A percentile compares a stretch with the other conserved stretches of the same genome.
Evolutionary conservation across 768 basidiomycete species (phyloP).

Genomic region (Amanita pallidorosea): DNA sequence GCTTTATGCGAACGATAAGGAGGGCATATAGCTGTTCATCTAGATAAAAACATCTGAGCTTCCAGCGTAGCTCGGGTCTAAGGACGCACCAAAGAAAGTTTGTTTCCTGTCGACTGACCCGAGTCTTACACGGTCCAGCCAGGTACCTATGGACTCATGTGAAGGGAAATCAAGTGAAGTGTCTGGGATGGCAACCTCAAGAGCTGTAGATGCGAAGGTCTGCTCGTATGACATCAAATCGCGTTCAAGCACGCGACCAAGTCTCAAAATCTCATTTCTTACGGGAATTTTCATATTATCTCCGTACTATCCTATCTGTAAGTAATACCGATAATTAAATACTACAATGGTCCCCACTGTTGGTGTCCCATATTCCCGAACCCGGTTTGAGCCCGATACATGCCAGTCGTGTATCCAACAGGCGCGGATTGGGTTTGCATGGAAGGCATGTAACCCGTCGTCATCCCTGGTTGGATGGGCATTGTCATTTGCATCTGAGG

Average conservation of each 20-base stretch:
- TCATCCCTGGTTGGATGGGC: not conserved
- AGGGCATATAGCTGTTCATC: constrained; percentile 48
- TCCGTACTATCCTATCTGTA: too few species aligned
- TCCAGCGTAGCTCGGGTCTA: constrained; percentile 5
- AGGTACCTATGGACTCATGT: constrained; percentile 32
- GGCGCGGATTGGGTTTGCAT: not conserved
- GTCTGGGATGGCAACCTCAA: constrained; percentile 57
- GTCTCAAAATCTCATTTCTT: too few species aligned
- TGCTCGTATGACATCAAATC: constrained; percentile 44
- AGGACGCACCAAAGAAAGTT: constrained; percentile 63
- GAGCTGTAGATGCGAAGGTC: constrained; percentile 45
- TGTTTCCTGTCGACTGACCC: constrained; percentile 42
- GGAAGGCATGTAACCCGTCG: not conserved
- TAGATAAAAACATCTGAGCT: constrained; percentile 18
- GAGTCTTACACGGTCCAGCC: constrained; percentile 39
- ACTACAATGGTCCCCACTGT: constrained; percentile 4
- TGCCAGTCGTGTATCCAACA: not conserved
- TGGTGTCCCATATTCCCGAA: not conserved
- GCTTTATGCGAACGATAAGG: constrained; percentile 45
- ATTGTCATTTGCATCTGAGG: constrained; percentile 5
- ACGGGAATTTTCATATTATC: too few species aligned
- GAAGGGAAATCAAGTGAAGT: constrained; percentile 54
- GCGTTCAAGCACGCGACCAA: too few species aligned
- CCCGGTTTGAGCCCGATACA: not conserved
- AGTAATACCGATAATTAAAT: not conserved